These are phyloP conservation scores for Dentipellis sp. DNA, from an alignment of 768 basidiomycete genomes.

Conservation along the genomic window DNA sequence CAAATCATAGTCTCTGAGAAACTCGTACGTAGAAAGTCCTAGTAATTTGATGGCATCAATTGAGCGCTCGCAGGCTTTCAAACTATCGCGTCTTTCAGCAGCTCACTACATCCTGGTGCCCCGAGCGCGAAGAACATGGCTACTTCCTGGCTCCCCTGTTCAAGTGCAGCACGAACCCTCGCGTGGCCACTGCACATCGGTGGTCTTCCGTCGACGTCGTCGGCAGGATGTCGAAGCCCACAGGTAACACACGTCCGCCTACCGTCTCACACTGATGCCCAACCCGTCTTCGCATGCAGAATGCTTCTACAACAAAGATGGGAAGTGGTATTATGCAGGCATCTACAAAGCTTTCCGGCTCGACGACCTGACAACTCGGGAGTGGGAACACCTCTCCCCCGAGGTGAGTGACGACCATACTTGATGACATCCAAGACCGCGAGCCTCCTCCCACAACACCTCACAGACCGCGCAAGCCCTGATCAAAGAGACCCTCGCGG, in stretches of 20 bases:
- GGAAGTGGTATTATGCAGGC: conserved; percentile 81
- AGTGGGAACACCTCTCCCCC: conserved; percentile 57
- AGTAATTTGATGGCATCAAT: not conserved
- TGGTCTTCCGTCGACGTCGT: conserved; percentile 62
- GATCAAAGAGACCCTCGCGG: conserved; percentile 62
- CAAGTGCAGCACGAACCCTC: conserved; percentile 75
- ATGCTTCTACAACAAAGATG: conserved; percentile 76
- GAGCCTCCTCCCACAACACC: not conserved
- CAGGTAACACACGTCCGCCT: conserved; percentile 30
- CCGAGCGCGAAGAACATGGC: conserved; percentile 76
- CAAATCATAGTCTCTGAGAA: conserved; percentile 38
- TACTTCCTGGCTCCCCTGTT: conserved; percentile 65
- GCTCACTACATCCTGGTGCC: conserved; percentile 67
- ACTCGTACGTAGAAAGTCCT: conserved; percentile 33
- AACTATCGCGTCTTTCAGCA: conserved; percentile 63
- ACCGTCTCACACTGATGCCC: not conserved
- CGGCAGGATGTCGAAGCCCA: conserved; percentile 48
- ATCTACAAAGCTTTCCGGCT: conserved; percentile 59
- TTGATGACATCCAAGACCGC: not conserved
- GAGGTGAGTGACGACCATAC: conserved; percentile 37
- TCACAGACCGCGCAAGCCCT: conserved; percentile 53
- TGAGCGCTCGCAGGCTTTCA: conserved; percentile 35
- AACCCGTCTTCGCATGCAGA: conserved; percentile 32
- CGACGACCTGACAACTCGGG: conserved; percentile 53
- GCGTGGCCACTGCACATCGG: conserved; percentile 65